Evolutionary conservation across 129 eudicot genomes (phyloP).

Genomic region (Ambrosia trifida): DNA sequence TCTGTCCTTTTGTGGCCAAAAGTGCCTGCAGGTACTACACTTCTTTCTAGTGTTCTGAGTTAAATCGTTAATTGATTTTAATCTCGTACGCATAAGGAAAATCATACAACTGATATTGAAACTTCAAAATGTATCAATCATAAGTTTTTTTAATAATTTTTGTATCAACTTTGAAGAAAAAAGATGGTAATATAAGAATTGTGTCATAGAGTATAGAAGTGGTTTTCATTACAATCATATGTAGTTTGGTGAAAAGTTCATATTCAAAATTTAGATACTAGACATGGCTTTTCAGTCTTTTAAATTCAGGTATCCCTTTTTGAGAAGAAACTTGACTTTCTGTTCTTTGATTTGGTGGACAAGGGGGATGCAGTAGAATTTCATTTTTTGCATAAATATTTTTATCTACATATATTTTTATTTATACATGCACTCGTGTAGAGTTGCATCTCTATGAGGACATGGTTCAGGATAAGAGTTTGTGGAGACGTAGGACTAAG

Average conservation of each 20-base stretch:
- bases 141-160: not conserved
- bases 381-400: not conserved
- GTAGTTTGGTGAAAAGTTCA: not conserved
- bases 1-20: slow-evolving; percentile 53
- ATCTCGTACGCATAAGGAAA: slow-evolving; percentile 3
- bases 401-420: not conserved
- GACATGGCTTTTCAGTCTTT: not conserved
- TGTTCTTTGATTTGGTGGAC: not conserved
- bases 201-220: not conserved
- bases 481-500: too few relatives aligned
- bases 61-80: not conserved
- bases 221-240: not conserved
- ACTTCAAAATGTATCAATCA: not conserved
- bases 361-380: not conserved
- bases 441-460: too few relatives aligned
- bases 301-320: not conserved
- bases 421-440: too few relatives aligned
- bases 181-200: not conserved
- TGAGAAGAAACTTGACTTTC: not conserved
- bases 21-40: slow-evolving; percentile 66
- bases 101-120: not conserved
- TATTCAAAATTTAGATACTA: not conserved
- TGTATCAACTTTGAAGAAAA: slow-evolving; percentile 12
- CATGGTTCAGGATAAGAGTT: too few relatives aligned
- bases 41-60: slow-evolving; percentile 18